Evolutionary conservation across 805 yeast species (phyloP).

Genomic region (Candida lessepsii): DNA sequence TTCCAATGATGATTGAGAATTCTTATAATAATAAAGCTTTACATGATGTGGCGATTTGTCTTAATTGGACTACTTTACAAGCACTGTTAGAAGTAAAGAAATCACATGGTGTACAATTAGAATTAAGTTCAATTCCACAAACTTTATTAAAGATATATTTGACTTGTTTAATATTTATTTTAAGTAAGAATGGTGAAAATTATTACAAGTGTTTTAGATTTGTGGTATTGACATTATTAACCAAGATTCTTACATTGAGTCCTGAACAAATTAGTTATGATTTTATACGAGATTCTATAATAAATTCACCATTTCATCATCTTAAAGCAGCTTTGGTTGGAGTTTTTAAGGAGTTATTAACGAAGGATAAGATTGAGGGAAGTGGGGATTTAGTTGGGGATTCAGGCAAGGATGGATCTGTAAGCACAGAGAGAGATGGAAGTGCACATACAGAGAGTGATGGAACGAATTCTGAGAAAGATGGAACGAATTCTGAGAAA

Average conservation of each 20-base stretch:
- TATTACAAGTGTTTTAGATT: slow-evolving; percentile 27
- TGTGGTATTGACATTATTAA: slow-evolving; percentile 58
- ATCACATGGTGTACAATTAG: slow-evolving; percentile 21
- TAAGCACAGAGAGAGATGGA: too few species aligned
- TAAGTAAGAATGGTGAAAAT: slow-evolving; percentile 19
- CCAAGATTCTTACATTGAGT: slow-evolving; percentile 57
- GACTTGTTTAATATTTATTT: slow-evolving; percentile 28
- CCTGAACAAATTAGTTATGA: slow-evolving; percentile 57
- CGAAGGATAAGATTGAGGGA: slow-evolving; percentile 32
- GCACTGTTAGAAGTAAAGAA: slow-evolving; percentile 13
- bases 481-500: too few species aligned
- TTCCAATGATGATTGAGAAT: slow-evolving; percentile 36
- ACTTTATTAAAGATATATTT: slow-evolving; percentile 28
- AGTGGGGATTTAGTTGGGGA: too few species aligned
- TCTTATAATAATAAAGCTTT: slow-evolving; percentile 21
- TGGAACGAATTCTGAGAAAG: too few species aligned
- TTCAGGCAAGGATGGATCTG: too few species aligned
- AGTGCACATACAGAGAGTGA: too few species aligned
- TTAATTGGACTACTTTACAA: slow-evolving; percentile 37
- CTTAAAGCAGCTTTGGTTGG: slow-evolving; percentile 61
- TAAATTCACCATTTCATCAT: slow-evolving; percentile 62
- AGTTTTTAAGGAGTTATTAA: slow-evolving; percentile 65
- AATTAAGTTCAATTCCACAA: slow-evolving; percentile 31
- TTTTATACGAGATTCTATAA: slow-evolving; percentile 63
- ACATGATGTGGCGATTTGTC: slow-evolving; percentile 31